A percentile compares a stretch with the other conserved stretches of the same genome.
Evolutionary conservation across 2,329 filamentous ascomycete genomes (phyloP).

Genomic region (Cryoendolithus antarcticus): DNA sequence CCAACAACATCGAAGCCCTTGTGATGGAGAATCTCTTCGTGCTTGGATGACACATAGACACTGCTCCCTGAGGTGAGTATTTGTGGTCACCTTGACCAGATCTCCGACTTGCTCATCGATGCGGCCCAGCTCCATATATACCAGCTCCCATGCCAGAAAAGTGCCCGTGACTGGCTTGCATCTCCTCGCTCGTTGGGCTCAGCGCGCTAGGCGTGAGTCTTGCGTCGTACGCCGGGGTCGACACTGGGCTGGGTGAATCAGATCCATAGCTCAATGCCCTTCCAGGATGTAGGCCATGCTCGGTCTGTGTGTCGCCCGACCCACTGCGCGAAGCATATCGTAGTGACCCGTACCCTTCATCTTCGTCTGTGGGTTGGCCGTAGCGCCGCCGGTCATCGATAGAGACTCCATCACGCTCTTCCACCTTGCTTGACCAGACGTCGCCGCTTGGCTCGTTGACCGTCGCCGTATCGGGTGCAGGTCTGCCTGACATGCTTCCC

Average conservation of each 20-base stretch:
- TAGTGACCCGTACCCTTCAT: constrained; percentile 37
- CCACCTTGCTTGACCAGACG: constrained; percentile 32
- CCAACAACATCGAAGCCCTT: too few species aligned
- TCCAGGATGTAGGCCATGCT: constrained; percentile 23
- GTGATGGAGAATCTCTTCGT: too few species aligned
- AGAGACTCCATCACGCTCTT: constrained; percentile 21
- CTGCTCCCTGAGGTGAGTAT: too few species aligned
- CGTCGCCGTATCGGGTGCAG: constrained; percentile 9
- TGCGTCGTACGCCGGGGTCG: constrained; percentile 7
- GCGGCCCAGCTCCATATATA: too few species aligned
- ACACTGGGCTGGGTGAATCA: constrained; percentile 11
- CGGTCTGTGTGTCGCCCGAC: background rate
- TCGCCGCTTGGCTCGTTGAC: constrained; percentile 33
- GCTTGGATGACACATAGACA: too few species aligned
- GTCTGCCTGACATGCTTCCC: constrained; percentile 37
- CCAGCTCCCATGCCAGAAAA: too few species aligned
- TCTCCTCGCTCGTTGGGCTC: constrained; percentile 18
- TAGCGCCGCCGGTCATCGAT: constrained; percentile 28
- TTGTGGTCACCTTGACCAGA: too few species aligned
- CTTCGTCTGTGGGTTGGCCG: constrained; percentile 39
- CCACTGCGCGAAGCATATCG: constrained; percentile 17
- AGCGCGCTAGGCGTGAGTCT: constrained; percentile 16
- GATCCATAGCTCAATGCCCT: constrained; percentile 28
- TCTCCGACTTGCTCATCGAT: too few species aligned
- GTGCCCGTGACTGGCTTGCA: too few species aligned